Percentiles rank a stretch among this genome's conserved stretches.
Conservation (phyloP, 2,329 filamentous ascomycete genomes). For the Phaeosphaeriaceae sp. region DNA sequence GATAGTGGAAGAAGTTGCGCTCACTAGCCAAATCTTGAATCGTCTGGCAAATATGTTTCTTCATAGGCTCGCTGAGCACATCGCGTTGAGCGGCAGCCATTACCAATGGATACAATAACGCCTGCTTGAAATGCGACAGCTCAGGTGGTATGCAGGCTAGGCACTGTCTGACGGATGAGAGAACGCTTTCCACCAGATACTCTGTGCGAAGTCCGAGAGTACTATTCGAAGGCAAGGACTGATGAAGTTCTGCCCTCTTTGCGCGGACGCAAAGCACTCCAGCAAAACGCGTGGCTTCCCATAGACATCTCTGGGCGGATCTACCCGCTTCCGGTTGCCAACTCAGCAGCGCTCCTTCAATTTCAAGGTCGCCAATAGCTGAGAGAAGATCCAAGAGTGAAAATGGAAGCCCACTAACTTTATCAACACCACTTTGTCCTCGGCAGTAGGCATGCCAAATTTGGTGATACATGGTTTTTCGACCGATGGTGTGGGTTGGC, state of each 20-base stretch:
- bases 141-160: not conserved
- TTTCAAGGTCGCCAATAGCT: not conserved
- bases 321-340: not conserved
- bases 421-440: constrained; percentile 5
- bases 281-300: constrained; percentile 4
- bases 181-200: not conserved
- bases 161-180: not conserved
- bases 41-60: constrained; percentile 1
- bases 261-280: not conserved
- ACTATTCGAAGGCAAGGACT: not conserved
- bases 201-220: not conserved
- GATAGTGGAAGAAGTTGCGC: not conserved
- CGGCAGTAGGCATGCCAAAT: constrained; percentile 6
- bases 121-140: constrained; percentile 2
- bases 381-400: constrained; percentile 9
- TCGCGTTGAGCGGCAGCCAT: constrained; percentile 3
- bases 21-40: constrained; percentile 1
- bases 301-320: not conserved
- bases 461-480: not conserved
- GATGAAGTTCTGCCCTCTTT: not conserved
- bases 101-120: constrained; percentile 2
- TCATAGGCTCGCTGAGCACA: not conserved
- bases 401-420: constrained; percentile 4
- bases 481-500: constrained; percentile 4
- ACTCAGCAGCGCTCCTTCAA: not conserved